phyloP scores from a whole-genome alignment of 345 rosid genomes.

The Rhodomyrtus tomentosa region DNA sequence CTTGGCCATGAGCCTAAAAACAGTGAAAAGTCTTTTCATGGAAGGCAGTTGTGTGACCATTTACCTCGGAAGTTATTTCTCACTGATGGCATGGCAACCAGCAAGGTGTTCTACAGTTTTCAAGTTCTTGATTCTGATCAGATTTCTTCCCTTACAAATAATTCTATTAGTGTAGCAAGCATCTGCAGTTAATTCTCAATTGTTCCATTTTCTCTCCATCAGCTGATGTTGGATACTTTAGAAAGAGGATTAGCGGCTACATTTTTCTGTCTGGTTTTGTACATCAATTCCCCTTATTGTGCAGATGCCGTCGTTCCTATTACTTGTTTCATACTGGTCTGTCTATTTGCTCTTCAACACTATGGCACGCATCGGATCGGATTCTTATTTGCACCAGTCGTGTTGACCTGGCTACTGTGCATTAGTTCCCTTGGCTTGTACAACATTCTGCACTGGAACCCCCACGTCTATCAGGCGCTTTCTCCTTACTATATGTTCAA shows the following conservation, averaged over 20 bases:
- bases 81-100: background rate
- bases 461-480: constrained; percentile 77
- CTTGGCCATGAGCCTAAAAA: background rate
- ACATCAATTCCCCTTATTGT: constrained; percentile 2
- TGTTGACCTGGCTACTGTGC: constrained; percentile 76
- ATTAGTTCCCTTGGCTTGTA: constrained; percentile 88
- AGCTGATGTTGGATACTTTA: background rate
- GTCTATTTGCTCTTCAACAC: constrained; percentile 97
- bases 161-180: background rate
- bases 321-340: constrained; percentile 85
- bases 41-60: background rate
- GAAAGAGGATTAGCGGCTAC: background rate
- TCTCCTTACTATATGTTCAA: constrained; percentile 96
- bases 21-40: background rate
- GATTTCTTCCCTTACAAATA: background rate
- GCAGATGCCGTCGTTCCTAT: constrained; percentile 97
- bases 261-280: background rate
- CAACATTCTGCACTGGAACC: constrained; percentile 82
- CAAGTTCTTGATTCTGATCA: background rate
- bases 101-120: background rate
- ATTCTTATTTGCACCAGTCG: constrained; percentile 83
- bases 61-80: background rate
- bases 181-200: background rate
- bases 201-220: background rate
- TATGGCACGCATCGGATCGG: constrained; percentile 95